These are phyloP conservation scores for Phylloporus rhodoxanthus DNA, from an alignment of 768 basidiomycete genomes.

Conservation along the genomic window DNA sequence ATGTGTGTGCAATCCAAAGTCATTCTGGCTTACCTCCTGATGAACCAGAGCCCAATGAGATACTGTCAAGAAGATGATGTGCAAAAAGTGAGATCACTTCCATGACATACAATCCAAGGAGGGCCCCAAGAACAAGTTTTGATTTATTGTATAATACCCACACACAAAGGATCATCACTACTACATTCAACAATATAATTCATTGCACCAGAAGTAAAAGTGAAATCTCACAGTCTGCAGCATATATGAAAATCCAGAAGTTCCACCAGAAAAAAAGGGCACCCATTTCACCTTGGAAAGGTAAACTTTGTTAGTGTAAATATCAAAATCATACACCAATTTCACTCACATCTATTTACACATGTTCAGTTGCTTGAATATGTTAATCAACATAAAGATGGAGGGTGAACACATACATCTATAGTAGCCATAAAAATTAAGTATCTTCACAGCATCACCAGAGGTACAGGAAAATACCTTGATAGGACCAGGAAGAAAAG, in stretches of 20 bases:
- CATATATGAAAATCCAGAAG: not conserved
- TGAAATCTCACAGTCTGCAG: not conserved
- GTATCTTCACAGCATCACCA: not conserved
- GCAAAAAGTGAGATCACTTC: too few relatives aligned
- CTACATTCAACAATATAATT: not conserved
- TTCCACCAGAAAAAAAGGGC: not conserved
- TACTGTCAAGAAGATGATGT: not conserved
- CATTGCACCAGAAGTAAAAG: not conserved
- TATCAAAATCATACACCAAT: not conserved
- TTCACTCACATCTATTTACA: not conserved
- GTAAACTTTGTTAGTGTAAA: not conserved
- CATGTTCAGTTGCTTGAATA: not conserved
- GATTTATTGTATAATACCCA: slow-evolving; percentile 2
- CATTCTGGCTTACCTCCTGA: too few relatives aligned
- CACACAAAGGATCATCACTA: slow-evolving; percentile 2
- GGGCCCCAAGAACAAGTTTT: not conserved
- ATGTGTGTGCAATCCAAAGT: too few relatives aligned
- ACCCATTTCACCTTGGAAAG: not conserved
- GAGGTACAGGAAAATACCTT: not conserved
- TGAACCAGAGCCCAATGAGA: too few relatives aligned
- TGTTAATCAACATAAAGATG: not conserved
- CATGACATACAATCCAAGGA: not conserved
- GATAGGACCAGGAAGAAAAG: too few relatives aligned
- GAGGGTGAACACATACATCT: not conserved
- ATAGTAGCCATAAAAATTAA: not conserved